Evolutionary conservation across 2,329 filamentous ascomycete genomes (phyloP).

Genomic region (Fusarium compactum): DNA sequence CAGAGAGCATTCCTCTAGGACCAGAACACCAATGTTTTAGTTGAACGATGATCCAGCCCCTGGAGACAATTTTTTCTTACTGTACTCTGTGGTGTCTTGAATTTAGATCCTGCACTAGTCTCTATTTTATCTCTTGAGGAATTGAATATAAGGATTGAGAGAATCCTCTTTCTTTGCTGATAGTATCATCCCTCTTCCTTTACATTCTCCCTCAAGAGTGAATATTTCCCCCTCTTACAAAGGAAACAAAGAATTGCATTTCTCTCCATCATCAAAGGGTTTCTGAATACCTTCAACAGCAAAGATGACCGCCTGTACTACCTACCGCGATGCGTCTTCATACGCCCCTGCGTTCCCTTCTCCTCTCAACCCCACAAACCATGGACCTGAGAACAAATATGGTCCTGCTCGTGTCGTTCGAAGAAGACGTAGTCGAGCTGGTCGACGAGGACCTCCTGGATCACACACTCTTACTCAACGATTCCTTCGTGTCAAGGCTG

Average conservation of each 20-base stretch:
- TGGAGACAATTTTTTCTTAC: constrained; percentile 27
- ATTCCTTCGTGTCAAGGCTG: constrained; percentile 58
- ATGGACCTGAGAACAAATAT: constrained; percentile 27
- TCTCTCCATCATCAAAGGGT: constrained; percentile 3
- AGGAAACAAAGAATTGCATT: constrained; percentile 12
- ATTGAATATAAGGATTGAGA: constrained; percentile 43
- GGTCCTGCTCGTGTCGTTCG: constrained; percentile 33
- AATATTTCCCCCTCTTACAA: constrained; percentile 31
- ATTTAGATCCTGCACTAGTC: constrained; percentile 29
- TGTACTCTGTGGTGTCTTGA: not conserved
- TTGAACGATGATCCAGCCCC: constrained; percentile 30
- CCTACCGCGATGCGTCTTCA: constrained; percentile 31
- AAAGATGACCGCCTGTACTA: constrained; percentile 35
- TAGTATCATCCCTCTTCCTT: constrained; percentile 24
- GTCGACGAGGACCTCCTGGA: constrained; percentile 30
- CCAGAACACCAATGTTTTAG: constrained; percentile 39
- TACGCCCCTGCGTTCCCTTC: constrained; percentile 46
- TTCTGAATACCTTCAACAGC: constrained; percentile 10
- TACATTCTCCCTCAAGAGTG: constrained; percentile 25
- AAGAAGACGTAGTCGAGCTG: constrained; percentile 33
- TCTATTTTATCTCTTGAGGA: constrained; percentile 18
- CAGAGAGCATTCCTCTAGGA: constrained; percentile 33
- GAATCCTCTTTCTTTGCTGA: constrained; percentile 30
- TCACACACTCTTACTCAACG: constrained; percentile 56
- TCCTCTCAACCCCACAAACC: constrained; percentile 47